Evolutionary conservation across 1,284 basidiomycete genomes (phyloP).

Genomic region (Polyporus tsugae): DNA sequence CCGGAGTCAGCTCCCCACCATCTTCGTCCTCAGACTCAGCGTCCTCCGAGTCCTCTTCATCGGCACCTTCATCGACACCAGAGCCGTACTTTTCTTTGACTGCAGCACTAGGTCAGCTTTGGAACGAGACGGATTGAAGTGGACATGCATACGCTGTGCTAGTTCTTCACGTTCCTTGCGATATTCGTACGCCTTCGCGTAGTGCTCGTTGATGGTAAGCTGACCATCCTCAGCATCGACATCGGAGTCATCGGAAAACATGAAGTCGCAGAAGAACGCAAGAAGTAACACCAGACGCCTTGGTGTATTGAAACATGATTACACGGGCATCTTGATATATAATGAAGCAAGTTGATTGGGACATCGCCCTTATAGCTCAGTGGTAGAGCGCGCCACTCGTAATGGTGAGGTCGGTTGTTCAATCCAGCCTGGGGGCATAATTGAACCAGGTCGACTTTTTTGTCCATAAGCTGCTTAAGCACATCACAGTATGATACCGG

Average conservation of each 20-base stretch:
- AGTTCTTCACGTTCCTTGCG: constrained; percentile 88
- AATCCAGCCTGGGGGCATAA: constrained; percentile 35
- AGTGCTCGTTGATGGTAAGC: constrained; percentile 83
- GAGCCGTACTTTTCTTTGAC: constrained; percentile 91
- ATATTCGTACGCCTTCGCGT: constrained; percentile 82
- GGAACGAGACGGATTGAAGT: not conserved
- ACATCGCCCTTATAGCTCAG: constrained; percentile 31
- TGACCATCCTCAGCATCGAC: constrained; percentile 51
- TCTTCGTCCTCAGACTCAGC: constrained; percentile 94
- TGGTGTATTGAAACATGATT: too few relatives aligned
- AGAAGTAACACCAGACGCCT: not conserved
- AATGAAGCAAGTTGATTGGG: too few relatives aligned
- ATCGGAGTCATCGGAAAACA: constrained; percentile 64
- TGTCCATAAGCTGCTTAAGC: too few relatives aligned
- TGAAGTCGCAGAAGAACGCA: constrained; percentile 21
- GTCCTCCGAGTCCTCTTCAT: constrained; percentile 75
- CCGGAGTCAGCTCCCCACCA: constrained; percentile 94
- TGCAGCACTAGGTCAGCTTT: constrained; percentile 40
- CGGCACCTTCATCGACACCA: constrained; percentile 57
- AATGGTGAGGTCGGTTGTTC: constrained; percentile 36
- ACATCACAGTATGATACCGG: too few relatives aligned
- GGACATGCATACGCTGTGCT: constrained; percentile 67
- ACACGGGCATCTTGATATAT: too few relatives aligned
- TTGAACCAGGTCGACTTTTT: too few relatives aligned
- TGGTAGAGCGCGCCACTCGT: constrained; percentile 36